Conservation (phyloP, 345 rosid genomes). For the Citrus trifoliata region DNA sequence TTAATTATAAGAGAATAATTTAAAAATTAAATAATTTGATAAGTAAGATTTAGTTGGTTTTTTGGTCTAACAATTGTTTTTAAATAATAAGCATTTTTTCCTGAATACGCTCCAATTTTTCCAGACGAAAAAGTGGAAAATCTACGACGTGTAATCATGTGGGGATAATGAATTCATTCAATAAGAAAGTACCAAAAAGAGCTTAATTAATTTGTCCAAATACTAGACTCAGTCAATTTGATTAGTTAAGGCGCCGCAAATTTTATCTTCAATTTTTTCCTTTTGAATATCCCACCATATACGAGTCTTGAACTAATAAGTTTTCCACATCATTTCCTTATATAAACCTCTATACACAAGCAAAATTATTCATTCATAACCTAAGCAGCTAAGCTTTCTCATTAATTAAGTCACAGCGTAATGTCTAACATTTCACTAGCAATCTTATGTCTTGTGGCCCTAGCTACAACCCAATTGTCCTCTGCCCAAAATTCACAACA, state of each 20-base stretch:
- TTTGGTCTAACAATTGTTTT: not conserved
- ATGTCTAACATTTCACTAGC: slow-evolving; percentile 3
- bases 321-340: not conserved
- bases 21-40: not conserved
- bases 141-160: no score
- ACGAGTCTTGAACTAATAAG: no score
- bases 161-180: no score
- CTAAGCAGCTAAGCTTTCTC: not conserved
- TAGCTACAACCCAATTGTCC: not conserved
- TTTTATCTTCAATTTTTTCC: not conserved
- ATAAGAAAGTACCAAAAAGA: no score
- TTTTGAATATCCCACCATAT: not conserved
- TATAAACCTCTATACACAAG: not conserved
- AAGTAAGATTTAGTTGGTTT: not conserved
- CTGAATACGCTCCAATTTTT: no score
- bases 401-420: not conserved
- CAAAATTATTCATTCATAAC: not conserved
- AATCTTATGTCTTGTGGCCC: not conserved
- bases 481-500: slow-evolving; percentile 30
- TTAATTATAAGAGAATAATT: not conserved
- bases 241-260: not conserved
- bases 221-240: not conserved
- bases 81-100: not conserved
- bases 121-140: no score
- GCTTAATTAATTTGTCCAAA: no score